Percentiles rank a stretch among this genome's conserved stretches.
Evolutionary conservation across 2,329 filamentous ascomycete species (phyloP).

Genomic region (Dendrostoma leiphaemia): DNA sequence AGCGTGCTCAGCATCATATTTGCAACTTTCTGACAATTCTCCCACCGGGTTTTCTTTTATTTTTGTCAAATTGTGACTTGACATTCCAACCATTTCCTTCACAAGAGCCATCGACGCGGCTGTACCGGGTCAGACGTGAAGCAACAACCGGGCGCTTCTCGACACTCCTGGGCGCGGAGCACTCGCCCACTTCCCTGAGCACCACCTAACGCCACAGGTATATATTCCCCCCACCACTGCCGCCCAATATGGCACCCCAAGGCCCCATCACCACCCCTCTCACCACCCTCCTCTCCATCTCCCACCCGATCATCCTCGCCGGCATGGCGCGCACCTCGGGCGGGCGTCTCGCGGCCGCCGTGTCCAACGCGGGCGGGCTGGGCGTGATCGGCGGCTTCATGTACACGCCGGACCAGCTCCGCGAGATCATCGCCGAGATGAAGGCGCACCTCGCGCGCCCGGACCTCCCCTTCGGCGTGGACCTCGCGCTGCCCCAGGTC

Average conservation of each 20-base stretch:
- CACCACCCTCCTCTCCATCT: constrained; percentile 74
- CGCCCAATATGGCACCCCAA: constrained; percentile 36
- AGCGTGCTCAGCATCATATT: too few relatives aligned
- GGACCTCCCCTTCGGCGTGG: constrained; percentile 81
- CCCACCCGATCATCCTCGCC: constrained; percentile 86
- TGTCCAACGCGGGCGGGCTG: constrained; percentile 84
- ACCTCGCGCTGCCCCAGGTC: constrained; percentile 87
- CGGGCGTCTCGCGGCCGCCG: constrained; percentile 75
- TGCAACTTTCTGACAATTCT: too few relatives aligned
- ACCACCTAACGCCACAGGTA: background rate
- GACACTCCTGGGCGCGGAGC: too few relatives aligned
- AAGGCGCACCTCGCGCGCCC: constrained; percentile 69
- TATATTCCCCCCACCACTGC: background rate
- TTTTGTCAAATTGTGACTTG: too few relatives aligned
- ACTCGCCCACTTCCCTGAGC: too few relatives aligned
- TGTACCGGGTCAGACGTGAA: too few relatives aligned
- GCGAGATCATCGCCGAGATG: constrained; percentile 79
- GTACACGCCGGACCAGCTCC: constrained; percentile 73
- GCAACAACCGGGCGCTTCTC: too few relatives aligned
- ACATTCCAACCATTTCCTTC: too few relatives aligned
- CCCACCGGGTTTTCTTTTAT: background rate
- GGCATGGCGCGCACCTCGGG: constrained; percentile 89
- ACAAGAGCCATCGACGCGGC: too few relatives aligned
- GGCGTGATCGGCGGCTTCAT: constrained; percentile 71
- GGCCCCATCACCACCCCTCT: constrained; percentile 72